Evolutionary conservation across 2,329 filamentous ascomycete species (phyloP).

Genomic region (Neurospora crassa): DNA sequence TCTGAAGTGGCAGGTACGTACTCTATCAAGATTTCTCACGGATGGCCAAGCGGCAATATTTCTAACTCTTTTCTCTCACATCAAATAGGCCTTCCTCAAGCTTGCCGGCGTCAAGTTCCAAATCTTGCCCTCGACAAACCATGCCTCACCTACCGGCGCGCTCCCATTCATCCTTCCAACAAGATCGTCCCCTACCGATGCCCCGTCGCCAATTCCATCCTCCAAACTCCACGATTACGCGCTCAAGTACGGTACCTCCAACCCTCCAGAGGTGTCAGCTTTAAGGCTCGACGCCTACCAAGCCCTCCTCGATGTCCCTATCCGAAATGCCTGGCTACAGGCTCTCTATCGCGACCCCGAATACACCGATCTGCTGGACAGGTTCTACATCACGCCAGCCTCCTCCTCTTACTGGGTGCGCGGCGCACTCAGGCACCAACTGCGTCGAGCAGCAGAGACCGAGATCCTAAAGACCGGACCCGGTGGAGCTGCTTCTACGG

Average conservation of each 20-base stretch:
- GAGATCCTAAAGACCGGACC: conserved; percentile 56
- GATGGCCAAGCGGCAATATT: background rate
- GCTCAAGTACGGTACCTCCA: conserved; percentile 2
- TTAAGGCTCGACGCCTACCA: conserved; percentile 63
- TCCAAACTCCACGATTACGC: conserved; percentile 17
- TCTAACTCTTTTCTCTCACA: background rate
- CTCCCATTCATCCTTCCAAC: conserved; percentile 71
- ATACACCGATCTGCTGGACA: conserved; percentile 59
- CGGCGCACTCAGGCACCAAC: conserved; percentile 50
- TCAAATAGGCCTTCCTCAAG: conserved; percentile 64
- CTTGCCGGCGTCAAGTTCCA: conserved; percentile 62
- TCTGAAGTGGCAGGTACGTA: conserved; percentile 85
- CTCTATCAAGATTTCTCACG: background rate
- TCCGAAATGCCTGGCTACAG: conserved; percentile 86
- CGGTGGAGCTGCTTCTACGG: background rate
- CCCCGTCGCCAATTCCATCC: conserved; percentile 16
- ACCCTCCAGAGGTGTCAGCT: conserved; percentile 13
- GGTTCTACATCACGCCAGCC: conserved; percentile 61
- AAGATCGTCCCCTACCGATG: conserved; percentile 24
- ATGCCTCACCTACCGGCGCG: conserved; percentile 82
- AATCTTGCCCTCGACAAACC: conserved; percentile 70
- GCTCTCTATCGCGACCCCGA: conserved; percentile 64
- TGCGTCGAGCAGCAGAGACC: conserved; percentile 62
- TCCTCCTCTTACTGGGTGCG: conserved; percentile 53
- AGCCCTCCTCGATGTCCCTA: conserved; percentile 62